Conservation (phyloP, 2,329 filamentous ascomycete genomes). For the Herpotrichia juniperi region DNA sequence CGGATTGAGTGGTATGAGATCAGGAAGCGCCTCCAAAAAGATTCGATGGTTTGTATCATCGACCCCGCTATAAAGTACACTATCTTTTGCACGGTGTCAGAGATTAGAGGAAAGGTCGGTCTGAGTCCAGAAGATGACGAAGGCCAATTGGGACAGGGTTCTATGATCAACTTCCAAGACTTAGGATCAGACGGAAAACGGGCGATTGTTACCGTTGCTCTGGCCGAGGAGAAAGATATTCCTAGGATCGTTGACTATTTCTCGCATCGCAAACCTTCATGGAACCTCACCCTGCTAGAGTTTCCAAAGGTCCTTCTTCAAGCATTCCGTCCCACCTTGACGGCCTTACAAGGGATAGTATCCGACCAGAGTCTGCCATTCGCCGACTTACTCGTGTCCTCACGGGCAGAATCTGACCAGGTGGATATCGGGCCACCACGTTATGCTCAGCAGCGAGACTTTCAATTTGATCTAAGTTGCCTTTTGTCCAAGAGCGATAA, state of each 20-base stretch:
- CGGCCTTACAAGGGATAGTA: conserved; percentile 19
- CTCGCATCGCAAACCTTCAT: background rate
- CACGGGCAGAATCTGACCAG: background rate
- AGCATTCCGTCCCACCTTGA: conserved; percentile 21
- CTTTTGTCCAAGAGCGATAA: conserved; percentile 21
- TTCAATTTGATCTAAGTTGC: conserved; percentile 54
- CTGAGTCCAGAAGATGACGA: no score
- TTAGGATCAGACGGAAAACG: conserved; percentile 5
- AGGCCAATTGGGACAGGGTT: background rate
- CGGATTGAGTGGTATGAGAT: conserved; percentile 17
- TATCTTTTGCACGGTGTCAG: conserved; percentile 14
- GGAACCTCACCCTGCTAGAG: conserved; percentile 15
- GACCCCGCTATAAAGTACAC: conserved; percentile 6
- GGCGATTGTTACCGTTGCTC: conserved; percentile 3
- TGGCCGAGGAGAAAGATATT: conserved; percentile 7
- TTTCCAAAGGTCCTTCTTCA: conserved; percentile 22
- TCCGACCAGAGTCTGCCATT: conserved; percentile 13
- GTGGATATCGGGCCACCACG: conserved; percentile 52
- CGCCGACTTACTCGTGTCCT: conserved; percentile 12
- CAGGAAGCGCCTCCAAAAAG: conserved; percentile 12
- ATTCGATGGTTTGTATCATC: conserved; percentile 21
- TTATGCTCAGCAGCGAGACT: conserved; percentile 58
- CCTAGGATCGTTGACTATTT: conserved; percentile 6
- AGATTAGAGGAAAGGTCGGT: conserved; percentile 5
- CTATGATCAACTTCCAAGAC: conserved; percentile 2